Evolutionary conservation across 768 basidiomycete species (phyloP), one percentile per base, ranked within the genome.

Genomic region (Mycena kentingensis): DNA sequence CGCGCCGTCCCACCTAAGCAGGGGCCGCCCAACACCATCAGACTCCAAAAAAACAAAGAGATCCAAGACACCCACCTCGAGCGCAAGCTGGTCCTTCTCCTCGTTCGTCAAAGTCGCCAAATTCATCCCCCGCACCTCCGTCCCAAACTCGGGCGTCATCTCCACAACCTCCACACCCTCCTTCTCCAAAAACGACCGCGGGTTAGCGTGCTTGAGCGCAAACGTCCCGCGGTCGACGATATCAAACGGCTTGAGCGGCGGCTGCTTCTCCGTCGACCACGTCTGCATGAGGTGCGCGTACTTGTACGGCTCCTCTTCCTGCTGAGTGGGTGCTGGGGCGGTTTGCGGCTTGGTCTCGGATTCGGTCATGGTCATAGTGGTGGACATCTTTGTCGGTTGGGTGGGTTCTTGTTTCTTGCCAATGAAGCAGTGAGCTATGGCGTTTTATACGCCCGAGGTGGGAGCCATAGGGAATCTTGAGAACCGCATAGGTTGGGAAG

Each of bases 171-270:
- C 73, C 15, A n/a, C n/a, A n/a, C n/a, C n/a, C n/a, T 87, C 88
- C 53, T 69, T 70, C 16, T 81, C 75, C 5, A 93, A 74, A 73
- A 93, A 91, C 7, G 83, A 71, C 26, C 82, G 77, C 10, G 90
- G 87, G 55, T 90, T 80, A 3, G 77, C 63, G 62, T 87, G 87
- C 31, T 66, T 67, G 47, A 89, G 71, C 2, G 90, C 91, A 46
- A 86, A 81, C 29, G 68, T 68, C 4, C 84, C 91, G 6, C 91
- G 90, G 72, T 93, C 90, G 65, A 79, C 73, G 63, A 93, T 90
- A 50, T 87, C 81, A 68, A 87, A 93, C 3, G 84, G 82, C 25
- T 76, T 75, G 52, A 92, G 73, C 15, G 89, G 85, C 18, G 87
- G 85, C 58, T 85, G 86, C 36, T 75, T 73, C 49, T 81, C 75